Base-by-base conservation (phyloP, 2,329 filamentous ascomycete species). In the Aspergillus ibericus region DNA sequence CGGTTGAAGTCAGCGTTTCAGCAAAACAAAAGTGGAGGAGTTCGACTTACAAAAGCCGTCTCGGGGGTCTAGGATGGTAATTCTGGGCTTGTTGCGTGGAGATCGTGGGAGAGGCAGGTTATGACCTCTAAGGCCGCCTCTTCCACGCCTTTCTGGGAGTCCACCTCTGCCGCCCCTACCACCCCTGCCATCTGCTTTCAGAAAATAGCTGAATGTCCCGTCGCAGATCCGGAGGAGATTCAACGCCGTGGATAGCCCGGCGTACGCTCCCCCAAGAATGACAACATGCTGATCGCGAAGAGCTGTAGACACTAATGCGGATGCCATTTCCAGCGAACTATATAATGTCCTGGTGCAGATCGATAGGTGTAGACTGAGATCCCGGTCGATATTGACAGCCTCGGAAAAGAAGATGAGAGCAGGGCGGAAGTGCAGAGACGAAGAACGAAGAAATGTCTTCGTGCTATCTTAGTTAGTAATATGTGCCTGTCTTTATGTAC, bases 11-110 rank as follows among this genome's bases (percentile, higher is more conserved):
- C 22, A 47, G 12, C 15, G 4, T 8, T 3, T 3, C 36, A 18
- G 16, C 18, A 18, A 5, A 9, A 40, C 16, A 3, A 10, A 40
- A 3, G 10, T 18, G 36, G 16, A 20, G 29, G 4, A 34, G 32
- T 36, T 16, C 36, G 9, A 76, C 87, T 66, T 78, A 92, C 88
- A 91, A 72, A 85, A 91, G 13, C 89, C 89, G 77, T 92, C 89
- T 18, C 88, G 80, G 75, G 92, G 88, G 68, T 92, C 89, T 20
- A 90, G 84, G 32, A 92, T 82, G 44, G 87, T 91, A 55, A 92
- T 85, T 36, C 90, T 50, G 1, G 48, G 48, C 32, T 35, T 50
- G 10, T 13, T 8, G 9, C 22, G 48, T 12, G 47, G 47, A 12
- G 47, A n/a, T 16, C 18, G 47, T 10, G 36, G 36, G 16, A 13